Percentiles rank a stretch among this genome's conserved stretches.
These are phyloP conservation scores for Chamaecrista fasciculata DNA, from an alignment of 306 rosid species.

Conservation along the genomic window DNA sequence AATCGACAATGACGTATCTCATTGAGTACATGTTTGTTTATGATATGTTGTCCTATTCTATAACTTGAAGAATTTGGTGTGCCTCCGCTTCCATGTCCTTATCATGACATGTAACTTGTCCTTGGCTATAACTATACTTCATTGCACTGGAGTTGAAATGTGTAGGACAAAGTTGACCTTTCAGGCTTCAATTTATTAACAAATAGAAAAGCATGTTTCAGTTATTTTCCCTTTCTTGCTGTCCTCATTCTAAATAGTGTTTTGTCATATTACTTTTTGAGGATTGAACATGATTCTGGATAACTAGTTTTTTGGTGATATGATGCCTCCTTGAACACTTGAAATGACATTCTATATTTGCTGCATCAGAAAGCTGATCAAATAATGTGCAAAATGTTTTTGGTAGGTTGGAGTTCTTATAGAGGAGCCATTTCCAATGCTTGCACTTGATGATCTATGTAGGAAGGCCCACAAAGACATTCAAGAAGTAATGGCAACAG, in stretches of 20 bases:
- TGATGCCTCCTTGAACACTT: conserved; percentile 6
- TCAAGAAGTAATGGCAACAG: conserved; percentile 53
- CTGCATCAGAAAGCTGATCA: conserved; percentile 8
- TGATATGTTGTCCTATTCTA: too few species aligned
- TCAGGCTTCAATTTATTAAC: not conserved
- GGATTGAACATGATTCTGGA: not conserved
- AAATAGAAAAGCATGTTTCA: not conserved
- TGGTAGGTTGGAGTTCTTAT: conserved; percentile 90
- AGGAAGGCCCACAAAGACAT: conserved; percentile 49
- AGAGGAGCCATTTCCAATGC: conserved; percentile 94
- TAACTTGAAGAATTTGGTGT: too few species aligned
- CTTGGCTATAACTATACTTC: too few species aligned
- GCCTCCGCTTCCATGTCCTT: too few species aligned
- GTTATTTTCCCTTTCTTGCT: not conserved
- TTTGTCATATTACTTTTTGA: not conserved
- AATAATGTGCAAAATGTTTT: conserved; percentile 21
- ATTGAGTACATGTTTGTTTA: too few species aligned
- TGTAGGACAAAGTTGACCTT: not conserved
- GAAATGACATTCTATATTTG: conserved; percentile 12
- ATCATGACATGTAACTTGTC: too few species aligned
- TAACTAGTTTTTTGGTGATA: not conserved
- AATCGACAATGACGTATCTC: too few species aligned
- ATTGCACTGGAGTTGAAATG: not conserved
- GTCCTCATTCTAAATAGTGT: not conserved
- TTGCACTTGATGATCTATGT: conserved; percentile 80